phyloP scores from a whole-genome alignment of 441 rosid species.

The Syzygium syzygioides region DNA sequence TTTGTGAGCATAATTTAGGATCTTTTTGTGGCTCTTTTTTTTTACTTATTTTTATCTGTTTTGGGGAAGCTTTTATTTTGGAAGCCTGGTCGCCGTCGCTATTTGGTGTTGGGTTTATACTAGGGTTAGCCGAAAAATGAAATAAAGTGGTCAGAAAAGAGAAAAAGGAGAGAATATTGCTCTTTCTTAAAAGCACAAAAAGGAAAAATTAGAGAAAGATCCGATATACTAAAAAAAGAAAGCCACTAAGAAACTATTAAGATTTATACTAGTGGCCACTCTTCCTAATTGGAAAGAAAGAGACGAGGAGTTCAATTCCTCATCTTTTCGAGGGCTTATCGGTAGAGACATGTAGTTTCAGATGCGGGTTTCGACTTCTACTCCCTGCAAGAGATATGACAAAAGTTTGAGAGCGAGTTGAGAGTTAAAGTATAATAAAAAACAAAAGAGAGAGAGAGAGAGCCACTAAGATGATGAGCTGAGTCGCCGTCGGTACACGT shows the following conservation, averaged over 20 bases:
- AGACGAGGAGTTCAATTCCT: too few species aligned
- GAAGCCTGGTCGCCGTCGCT: neutral
- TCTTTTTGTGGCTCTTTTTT: too few species aligned
- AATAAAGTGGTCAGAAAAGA: neutral
- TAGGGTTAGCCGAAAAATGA: neutral
- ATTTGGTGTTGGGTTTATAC: neutral
- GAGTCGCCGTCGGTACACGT: neutral
- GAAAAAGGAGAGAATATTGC: neutral
- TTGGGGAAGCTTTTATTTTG: neutral
- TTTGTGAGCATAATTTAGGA: too few species aligned
- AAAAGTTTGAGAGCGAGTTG: neutral
- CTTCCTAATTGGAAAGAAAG: too few species aligned
- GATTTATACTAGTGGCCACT: too few species aligned
- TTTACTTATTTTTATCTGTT: neutral
- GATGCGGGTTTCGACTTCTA: too few species aligned
- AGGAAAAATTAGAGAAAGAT: neutral
- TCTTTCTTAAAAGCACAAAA: neutral
- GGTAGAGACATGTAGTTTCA: too few species aligned
- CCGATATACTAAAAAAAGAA: neutral
- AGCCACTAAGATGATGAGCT: neutral
- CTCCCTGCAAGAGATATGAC: rapidly evolving
- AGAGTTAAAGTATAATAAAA: too few species aligned
- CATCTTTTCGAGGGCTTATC: rapidly evolving
- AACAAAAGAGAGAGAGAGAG: too few species aligned
- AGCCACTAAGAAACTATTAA: too few species aligned